Conservation (phyloP, 495 filamentous ascomycete species). For the Penicillium roqueforti region DNA sequence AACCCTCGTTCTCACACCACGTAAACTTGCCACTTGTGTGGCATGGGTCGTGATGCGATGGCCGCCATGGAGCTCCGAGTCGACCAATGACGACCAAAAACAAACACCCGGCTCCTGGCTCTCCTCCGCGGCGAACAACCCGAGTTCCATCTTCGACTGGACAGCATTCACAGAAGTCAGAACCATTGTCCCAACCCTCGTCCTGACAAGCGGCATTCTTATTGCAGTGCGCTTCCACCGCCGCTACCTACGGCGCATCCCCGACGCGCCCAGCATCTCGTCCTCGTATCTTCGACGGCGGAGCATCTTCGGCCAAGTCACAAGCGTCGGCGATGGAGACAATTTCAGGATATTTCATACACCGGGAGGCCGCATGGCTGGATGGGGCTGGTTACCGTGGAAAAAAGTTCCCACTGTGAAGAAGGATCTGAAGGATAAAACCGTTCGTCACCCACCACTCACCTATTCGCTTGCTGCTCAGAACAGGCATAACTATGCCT, state of each 20-base stretch:
- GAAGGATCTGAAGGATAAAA: constrained; percentile 67
- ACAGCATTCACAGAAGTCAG: constrained; percentile 60
- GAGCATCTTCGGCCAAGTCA: constrained; percentile 77
- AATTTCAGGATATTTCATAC: constrained; percentile 93
- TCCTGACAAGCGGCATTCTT: constrained; percentile 66
- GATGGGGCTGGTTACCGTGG: constrained; percentile 86
- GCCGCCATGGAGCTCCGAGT: constrained; percentile 46
- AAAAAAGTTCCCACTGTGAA: constrained; percentile 65
- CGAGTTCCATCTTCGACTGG: constrained; percentile 49
- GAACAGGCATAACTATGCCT: neutral
- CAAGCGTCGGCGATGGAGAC: constrained; percentile 93
- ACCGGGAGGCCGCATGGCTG: constrained; percentile 76
- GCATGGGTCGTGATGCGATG: constrained; percentile 49
- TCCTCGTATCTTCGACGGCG: constrained; percentile 62
- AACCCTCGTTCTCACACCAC: constrained; percentile 4
- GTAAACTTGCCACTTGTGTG: constrained; percentile 13
- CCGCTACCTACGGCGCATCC: constrained; percentile 75
- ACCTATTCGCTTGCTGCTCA: neutral
- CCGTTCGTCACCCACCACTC: constrained; percentile 50
- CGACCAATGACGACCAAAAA: constrained; percentile 33
- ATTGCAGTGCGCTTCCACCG: constrained; percentile 50
- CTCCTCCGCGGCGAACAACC: constrained; percentile 16
- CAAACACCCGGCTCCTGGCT: constrained; percentile 9
- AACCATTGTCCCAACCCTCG: constrained; percentile 60
- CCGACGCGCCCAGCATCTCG: constrained; percentile 64